Evolutionary conservation across 495 filamentous ascomycete genomes (phyloP), one percentile per base, ranked within the genome.

Genomic region (Parathielavia hyrcaniae): DNA sequence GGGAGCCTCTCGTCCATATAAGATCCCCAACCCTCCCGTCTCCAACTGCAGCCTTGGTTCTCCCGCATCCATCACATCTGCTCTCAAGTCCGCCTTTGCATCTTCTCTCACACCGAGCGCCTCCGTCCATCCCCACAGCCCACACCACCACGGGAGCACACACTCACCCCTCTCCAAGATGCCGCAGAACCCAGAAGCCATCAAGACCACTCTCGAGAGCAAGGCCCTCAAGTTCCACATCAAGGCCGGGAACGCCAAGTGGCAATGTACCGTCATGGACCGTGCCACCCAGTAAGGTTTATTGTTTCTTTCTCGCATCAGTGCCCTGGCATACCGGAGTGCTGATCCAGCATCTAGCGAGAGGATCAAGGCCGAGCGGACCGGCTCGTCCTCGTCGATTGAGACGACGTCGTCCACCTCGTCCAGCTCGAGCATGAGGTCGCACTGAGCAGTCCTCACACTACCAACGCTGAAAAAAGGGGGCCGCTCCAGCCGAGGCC

Each of bases 161-260:
- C 35, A 55, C 43, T 58, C 60, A 54, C 55, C 22, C 22, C 50
- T 48, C 12, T 41, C 52, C 53, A 57, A 58, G 7, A 47, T 60
- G 39, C 46, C 61, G 32, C 40, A 49, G 12, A 39, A 20, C 17
- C 38, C 14, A 36, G 61, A 69, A 30, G 13, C 49, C 22, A 65
- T 64, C 32, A 62, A 69, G 46, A n/a, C 67, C 35, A 57, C 67
- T 58, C 64, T 78, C 36, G 63, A 73, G 64, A 64, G 9, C 55
- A 67, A 67, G 58, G 67, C 64, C 32, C 44, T 77, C 61, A 64
- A 60, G 58, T 79, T 79, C 70, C 69, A 72, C 45, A 71, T 79
- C 61, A 72, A 67, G 67, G 69, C 74, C 6, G 68, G 69, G 46
- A 50, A 52, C 34, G 65, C 65, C 45, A 67, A 65, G 59, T 79